Evolutionary conservation across 2,329 filamentous ascomycete species (phyloP).

Genomic region (Cercospora canescens): DNA sequence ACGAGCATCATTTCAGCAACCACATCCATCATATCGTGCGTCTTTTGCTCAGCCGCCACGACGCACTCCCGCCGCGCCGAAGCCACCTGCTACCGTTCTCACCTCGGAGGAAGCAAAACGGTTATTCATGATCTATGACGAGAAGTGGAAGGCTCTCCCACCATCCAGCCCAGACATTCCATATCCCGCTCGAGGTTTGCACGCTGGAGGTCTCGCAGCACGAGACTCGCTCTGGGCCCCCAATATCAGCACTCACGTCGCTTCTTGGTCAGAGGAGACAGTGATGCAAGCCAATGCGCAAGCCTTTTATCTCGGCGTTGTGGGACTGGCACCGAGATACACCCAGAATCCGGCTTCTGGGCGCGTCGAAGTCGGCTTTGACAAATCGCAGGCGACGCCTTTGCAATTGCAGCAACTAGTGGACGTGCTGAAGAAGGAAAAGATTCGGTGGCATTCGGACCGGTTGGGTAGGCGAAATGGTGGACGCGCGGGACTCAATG

Average conservation of each 20-base stretch:
- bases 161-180: constrained; percentile 30
- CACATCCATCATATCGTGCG: constrained; percentile 4
- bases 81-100: constrained; percentile 26
- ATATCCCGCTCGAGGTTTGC: constrained; percentile 33
- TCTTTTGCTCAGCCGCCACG: constrained; percentile 7
- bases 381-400: constrained; percentile 21
- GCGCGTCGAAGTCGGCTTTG: constrained; percentile 29
- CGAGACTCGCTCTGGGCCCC: constrained; percentile 32
- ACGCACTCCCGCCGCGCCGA: constrained; percentile 16
- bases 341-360: constrained; percentile 24
- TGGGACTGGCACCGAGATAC: constrained; percentile 28
- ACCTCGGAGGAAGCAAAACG: constrained; percentile 30
- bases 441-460: constrained; percentile 36
- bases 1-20: not conserved
- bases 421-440: constrained; percentile 36
- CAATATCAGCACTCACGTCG: constrained; percentile 18
- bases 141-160: constrained; percentile 31
- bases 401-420: constrained; percentile 29
- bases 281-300: constrained; percentile 36
- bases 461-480: constrained; percentile 33
- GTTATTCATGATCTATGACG: constrained; percentile 31
- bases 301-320: constrained; percentile 34
- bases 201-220: constrained; percentile 26
- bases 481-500: constrained; percentile 22
- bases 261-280: constrained; percentile 34